A percentile compares a stretch with the other conserved stretches of the same genome.
phyloP scores from a whole-genome alignment of 306 rosid species.

The Astragalus membranaceus region DNA sequence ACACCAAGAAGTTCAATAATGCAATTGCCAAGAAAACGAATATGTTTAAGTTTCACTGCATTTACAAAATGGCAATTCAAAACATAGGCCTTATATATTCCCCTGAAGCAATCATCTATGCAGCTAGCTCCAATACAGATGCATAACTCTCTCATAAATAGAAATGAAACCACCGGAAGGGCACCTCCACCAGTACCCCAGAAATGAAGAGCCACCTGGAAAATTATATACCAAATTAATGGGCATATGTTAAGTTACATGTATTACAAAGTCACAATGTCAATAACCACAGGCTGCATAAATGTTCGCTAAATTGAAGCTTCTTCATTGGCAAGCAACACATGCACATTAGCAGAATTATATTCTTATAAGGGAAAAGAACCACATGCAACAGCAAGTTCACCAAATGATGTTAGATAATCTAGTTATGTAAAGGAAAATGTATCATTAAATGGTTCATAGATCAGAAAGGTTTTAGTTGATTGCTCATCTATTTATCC shows the following conservation, averaged over 20 bases:
- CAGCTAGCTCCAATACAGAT: slow-evolving; percentile 85
- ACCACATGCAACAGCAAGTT: neutral
- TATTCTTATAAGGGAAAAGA: neutral
- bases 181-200: slow-evolving; percentile 98
- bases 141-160: slow-evolving; percentile 75
- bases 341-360: slow-evolving; percentile 5
- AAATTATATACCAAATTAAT: slow-evolving; percentile 18
- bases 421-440: neutral
- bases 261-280: neutral
- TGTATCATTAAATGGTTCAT: neutral
- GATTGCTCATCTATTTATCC: neutral
- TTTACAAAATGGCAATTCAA: slow-evolving; percentile 88
- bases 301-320: neutral
- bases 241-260: slow-evolving; percentile 3
- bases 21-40: slow-evolving; percentile 77
- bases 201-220: slow-evolving; percentile 84
- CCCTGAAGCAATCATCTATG: slow-evolving; percentile 78
- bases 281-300: neutral
- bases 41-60: slow-evolving; percentile 72
- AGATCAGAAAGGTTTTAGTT: neutral
- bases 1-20: slow-evolving; percentile 69
- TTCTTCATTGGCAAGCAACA: neutral
- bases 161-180: slow-evolving; percentile 67
- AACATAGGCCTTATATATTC: slow-evolving; percentile 91
- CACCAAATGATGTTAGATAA: neutral